A percentile compares a stretch with the other conserved stretches of the same genome.
Evolutionary conservation across 495 filamentous ascomycete genomes (phyloP).

Genomic region (Coniosporium apollinis): DNA sequence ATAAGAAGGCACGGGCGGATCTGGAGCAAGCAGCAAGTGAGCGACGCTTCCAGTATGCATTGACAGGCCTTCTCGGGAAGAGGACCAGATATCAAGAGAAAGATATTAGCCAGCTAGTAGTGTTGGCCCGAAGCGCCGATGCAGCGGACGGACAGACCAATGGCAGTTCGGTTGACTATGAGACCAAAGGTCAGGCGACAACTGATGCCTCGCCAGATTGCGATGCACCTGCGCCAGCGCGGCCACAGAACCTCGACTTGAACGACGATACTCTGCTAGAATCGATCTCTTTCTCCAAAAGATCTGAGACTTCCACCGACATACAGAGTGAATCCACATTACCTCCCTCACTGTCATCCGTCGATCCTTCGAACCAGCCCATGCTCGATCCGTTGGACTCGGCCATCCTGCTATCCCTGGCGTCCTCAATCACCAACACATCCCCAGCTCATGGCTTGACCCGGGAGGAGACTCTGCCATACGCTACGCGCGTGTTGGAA

Average conservation of each 20-base stretch:
- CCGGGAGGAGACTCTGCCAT: slow-evolving; percentile 80
- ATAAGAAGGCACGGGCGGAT: slow-evolving; percentile 55
- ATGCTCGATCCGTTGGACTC: slow-evolving; percentile 67
- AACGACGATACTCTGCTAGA: slow-evolving; percentile 93
- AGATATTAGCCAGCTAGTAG: slow-evolving; percentile 79
- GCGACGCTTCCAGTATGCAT: slow-evolving; percentile 59
- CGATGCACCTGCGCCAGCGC: slow-evolving; percentile 8
- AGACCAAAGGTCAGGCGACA: slow-evolving; percentile 1
- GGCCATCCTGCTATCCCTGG: slow-evolving; percentile 67
- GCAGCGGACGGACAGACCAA: slow-evolving; percentile 1
- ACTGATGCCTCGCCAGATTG: slow-evolving; percentile 13
- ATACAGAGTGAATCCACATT: slow-evolving; percentile 37
- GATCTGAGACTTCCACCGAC: slow-evolving; percentile 9
- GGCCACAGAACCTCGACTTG: slow-evolving; percentile 52
- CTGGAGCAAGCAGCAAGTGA: slow-evolving; percentile 44
- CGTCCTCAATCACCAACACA: slow-evolving; percentile 75
- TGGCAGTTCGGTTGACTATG: slow-evolving; percentile 7
- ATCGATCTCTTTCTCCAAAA: slow-evolving; percentile 55
- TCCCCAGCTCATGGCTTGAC: slow-evolving; percentile 71
- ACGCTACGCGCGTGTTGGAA: slow-evolving; percentile 70
- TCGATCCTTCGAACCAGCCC: slow-evolving; percentile 70
- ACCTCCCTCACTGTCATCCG: slow-evolving; percentile 36
- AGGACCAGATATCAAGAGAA: slow-evolving; percentile 84
- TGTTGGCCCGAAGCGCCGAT: slow-evolving; percentile 57
- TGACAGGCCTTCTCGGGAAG: slow-evolving; percentile 80